Evolutionary conservation across 768 basidiomycete species (phyloP).

Genomic region (Mycena amicta): DNA sequence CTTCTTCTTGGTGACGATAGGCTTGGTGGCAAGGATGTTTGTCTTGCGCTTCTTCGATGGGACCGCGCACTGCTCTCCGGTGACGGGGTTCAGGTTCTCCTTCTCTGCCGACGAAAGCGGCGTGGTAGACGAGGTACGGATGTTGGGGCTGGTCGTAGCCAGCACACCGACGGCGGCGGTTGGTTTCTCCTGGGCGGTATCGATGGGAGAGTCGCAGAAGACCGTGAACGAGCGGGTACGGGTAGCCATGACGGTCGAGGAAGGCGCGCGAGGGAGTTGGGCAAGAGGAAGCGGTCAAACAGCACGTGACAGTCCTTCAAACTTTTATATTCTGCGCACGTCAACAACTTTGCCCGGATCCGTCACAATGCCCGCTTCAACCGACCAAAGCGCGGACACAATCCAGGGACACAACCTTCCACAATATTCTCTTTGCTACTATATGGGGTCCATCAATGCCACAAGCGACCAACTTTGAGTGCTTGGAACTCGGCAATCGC

Average conservation of each 20-base stretch:
- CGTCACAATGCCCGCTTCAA: no score
- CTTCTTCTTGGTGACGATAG: slow-evolving; percentile 43
- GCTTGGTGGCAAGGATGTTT: slow-evolving; percentile 57
- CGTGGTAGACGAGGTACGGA: slow-evolving; percentile 34
- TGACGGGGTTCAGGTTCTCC: slow-evolving; percentile 78
- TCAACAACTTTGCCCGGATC: not conserved
- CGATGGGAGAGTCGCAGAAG: slow-evolving; percentile 57
- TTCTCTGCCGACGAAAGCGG: slow-evolving; percentile 56
- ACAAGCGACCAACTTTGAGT: no score
- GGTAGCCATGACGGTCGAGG: slow-evolving; percentile 45
- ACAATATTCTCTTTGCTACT: no score
- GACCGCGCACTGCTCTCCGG: slow-evolving; percentile 59
- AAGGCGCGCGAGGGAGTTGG: not conserved
- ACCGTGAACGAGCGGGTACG: slow-evolving; percentile 63
- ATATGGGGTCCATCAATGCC: no score
- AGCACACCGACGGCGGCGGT: slow-evolving; percentile 27
- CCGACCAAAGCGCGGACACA: no score
- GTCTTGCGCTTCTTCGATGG: slow-evolving; percentile 68
- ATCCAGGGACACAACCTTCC: no score
- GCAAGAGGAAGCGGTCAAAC: not conserved
- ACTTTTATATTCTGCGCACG: not conserved
- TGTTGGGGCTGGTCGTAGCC: slow-evolving; percentile 25
- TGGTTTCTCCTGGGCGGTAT: slow-evolving; percentile 1
- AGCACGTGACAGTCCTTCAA: not conserved
- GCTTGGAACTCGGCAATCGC: no score